Base-by-base conservation (phyloP, 441 rosid genomes). In the Pelargonium myrrhifolium region DNA sequence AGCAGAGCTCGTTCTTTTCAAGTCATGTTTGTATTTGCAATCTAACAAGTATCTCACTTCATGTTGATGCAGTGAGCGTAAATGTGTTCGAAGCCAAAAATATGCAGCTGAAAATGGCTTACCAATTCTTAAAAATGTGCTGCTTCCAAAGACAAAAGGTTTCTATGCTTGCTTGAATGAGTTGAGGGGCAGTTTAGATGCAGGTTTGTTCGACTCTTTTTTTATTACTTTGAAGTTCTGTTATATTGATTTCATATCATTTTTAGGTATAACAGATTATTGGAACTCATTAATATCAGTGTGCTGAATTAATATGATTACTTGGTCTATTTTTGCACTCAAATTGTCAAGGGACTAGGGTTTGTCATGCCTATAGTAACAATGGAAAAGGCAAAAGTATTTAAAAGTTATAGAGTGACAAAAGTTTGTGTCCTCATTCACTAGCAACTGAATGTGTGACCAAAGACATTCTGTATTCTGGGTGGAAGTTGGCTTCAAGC, bases 141-240 rank as follows among this genome's bases (percentile, higher is more conserved):
- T 92, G 71, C 83, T 92, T 77, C 99, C 98, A 0, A 94, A 92
- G 78, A 86, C 96, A 7, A 89, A 79, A 79, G 99, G 98, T 1
- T 94, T 94, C 65, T 49, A 76, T 72, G 79, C 85, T 72, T 88
- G 97, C 87, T 77, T 92, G 74, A 92, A 85, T 71, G 89, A 76
- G 77, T 80, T 94, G 58, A 79, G 81, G 65, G 76, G 60, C 71
- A 82, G 96, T 45, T 74, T 88, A 67, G 96, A 92, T 78, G 91
- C 99, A 83, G 98, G 99, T 94, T 78, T 6, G 66, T 55, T 71
- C 47, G 15, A 18, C 20, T 53, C 9, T 12, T 43, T 7, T 43
- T 43, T 43, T 43, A 31, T 53, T 24, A 15, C 20, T 53, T 53
- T 18, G 22, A 53, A 53, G 1, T 53, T 17, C 0, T 51, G 17